A percentile compares a stretch with the other conserved stretches of the same genome.
Conservation (phyloP, 768 basidiomycete genomes). For the Tulasnella sp. region DNA sequence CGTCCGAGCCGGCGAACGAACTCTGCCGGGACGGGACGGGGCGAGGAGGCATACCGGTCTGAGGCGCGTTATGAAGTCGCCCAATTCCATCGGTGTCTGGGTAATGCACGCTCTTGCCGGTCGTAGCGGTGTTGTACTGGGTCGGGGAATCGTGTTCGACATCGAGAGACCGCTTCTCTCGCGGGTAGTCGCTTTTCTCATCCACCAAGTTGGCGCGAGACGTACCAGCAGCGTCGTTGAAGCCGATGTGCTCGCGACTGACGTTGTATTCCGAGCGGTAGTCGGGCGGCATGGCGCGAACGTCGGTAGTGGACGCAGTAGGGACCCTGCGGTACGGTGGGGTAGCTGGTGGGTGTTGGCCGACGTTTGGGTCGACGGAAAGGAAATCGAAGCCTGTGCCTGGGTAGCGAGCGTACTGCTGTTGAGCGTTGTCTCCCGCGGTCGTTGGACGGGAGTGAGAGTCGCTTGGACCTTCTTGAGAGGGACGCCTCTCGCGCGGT, state of each 20-base stretch:
- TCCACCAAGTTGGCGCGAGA: background rate
- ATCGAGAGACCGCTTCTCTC: background rate
- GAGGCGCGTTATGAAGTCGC: background rate
- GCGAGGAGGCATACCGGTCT: background rate
- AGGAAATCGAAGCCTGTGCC: background rate
- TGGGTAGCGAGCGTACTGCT: background rate
- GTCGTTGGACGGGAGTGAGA: background rate
- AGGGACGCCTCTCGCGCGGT: background rate
- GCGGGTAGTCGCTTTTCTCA: constrained; percentile 6
- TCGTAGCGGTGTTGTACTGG: background rate
- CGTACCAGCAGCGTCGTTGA: background rate
- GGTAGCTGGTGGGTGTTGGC: constrained; percentile 1
- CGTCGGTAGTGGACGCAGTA: background rate
- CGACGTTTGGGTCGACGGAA: background rate
- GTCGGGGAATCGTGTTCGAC: background rate
- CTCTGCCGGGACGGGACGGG: background rate
- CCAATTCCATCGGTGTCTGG: constrained; percentile 9
- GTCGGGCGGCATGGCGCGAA: constrained; percentile 7
- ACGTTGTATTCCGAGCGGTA: constrained; percentile 11
- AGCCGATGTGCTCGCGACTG: background rate
- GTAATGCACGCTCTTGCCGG: constrained; percentile 10
- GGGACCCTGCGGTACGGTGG: constrained; percentile 5
- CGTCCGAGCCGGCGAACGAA: constrained; percentile 30
- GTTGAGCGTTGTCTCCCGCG: background rate
- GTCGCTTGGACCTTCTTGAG: background rate